Evolutionary conservation across 345 rosid genomes (phyloP).

Genomic region (Corchorus olitorius): DNA sequence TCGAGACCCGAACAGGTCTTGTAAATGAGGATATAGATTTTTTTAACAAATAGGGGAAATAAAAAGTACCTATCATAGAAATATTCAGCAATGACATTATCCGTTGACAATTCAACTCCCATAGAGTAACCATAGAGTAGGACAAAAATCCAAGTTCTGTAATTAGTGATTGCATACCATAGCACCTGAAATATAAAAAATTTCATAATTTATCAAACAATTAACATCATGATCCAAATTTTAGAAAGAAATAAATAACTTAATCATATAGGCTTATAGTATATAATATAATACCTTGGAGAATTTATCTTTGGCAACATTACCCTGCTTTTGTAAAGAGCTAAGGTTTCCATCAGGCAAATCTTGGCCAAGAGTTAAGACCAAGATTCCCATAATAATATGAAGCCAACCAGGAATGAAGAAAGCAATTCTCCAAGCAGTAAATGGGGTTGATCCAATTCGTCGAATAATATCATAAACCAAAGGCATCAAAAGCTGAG

Average conservation of each 20-base stretch:
- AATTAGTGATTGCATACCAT: conserved; percentile 81
- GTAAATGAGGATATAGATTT: too few species aligned
- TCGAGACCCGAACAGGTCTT: too few species aligned
- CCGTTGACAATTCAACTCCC: conserved; percentile 85
- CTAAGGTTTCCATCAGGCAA: conserved; percentile 87
- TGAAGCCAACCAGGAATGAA: conserved; percentile 76
- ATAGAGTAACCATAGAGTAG: conserved; percentile 84
- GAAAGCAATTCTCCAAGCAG: conserved; percentile 92
- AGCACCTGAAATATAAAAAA: conserved; percentile 50
- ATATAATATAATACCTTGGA: conserved; percentile 50
- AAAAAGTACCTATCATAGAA: conserved; percentile 62
- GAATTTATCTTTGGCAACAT: conserved; percentile 72
- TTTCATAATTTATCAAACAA: not conserved
- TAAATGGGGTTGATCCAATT: conserved; percentile 66
- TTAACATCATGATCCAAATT: not conserved
- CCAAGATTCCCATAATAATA: conserved; percentile 70
- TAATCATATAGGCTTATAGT: too few species aligned
- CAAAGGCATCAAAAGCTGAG: conserved; percentile 83
- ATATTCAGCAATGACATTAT: conserved; percentile 81
- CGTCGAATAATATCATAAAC: conserved; percentile 63
- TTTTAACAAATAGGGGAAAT: too few species aligned
- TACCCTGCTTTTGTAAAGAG: conserved; percentile 70
- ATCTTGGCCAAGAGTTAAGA: conserved; percentile 83
- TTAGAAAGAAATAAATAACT: too few species aligned
- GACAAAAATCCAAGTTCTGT: conserved; percentile 87